Evolutionary conservation across 2,329 filamentous ascomycete genomes (phyloP).

Genomic region (Aspergillus sp.): DNA sequence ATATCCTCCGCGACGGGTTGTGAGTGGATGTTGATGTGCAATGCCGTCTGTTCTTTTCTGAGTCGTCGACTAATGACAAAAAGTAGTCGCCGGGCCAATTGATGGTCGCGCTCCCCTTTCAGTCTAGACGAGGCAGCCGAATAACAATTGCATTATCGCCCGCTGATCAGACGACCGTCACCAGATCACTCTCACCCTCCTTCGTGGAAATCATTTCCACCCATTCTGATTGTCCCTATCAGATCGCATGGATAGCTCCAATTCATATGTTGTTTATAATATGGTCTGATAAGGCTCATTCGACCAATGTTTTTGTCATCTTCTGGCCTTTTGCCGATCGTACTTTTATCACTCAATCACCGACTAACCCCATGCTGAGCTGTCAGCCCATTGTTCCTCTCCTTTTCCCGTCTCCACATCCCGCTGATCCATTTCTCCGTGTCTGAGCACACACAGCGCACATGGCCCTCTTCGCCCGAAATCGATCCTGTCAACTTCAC

Average conservation of each 20-base stretch:
- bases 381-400: neutral
- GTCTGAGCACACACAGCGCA: neutral
- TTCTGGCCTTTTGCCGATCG: neutral
- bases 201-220: slow-evolving; percentile 1
- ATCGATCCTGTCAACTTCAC: neutral
- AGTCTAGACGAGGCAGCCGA: neutral
- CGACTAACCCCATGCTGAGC: neutral
- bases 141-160: slow-evolving; percentile 1
- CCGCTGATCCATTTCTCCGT: neutral
- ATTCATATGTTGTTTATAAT: neutral
- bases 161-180: slow-evolving; percentile 5
- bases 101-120: neutral
- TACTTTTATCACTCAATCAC: slow-evolving; percentile 1
- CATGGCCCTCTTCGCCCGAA: neutral
- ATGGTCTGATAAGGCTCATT: neutral
- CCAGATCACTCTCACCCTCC: slow-evolving; percentile 2
- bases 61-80: neutral
- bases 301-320: neutral
- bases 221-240: neutral
- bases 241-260: neutral
- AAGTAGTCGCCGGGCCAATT: neutral
- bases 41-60: neutral
- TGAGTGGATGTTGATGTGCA: neutral
- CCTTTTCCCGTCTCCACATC: neutral
- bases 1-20: neutral